Evolutionary conservation across 2,329 filamentous ascomycete species (phyloP), one percentile per base, ranked within the genome.

Genomic region (Stemphylium vesicarium): DNA sequence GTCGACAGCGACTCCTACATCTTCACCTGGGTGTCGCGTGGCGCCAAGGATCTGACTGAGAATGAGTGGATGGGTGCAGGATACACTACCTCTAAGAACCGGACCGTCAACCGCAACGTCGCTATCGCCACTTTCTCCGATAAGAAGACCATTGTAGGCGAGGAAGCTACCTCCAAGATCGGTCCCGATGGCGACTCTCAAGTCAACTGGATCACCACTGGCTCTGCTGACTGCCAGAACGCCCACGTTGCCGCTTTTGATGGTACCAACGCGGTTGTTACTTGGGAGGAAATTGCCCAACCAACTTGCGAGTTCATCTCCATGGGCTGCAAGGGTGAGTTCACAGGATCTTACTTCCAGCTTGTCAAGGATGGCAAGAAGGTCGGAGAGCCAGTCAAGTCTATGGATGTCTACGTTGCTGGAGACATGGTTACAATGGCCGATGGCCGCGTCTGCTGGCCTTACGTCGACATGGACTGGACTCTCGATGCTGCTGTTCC

Each of bases 1-100:
- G 71, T 79, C 39, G 77, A 75, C 53, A 78, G 77, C 16, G 77
- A 79, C 47, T 75, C 77, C 1, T 87, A 87, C 71, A 84, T 87
- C 73, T 85, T 87, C 69, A 77, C 84, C 16, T 88, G 85, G 85
- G 82, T 85, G 13, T 86, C 85, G 0, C 82, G 85, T 15, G 85
- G 85, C 20, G 83, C 84, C 18, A 73, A 81, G 11, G 79, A 85
- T 50, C 75, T 87, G 12, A 80, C 78, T 4, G 72, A 72, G 37
- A 85, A 87, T 70, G 73, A 76, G 11, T 87, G 84, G 84, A 82
- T 87, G 78, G 84, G 84, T 2, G 60, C 68, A 7, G 82, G 82
- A 31, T 85, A 84, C 73, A 86, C 84, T 1, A 72, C 80, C 45
- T 75, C 76, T 26, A 56, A 75, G 20, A 83, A 84, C 72, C 81